A percentile compares a stretch with the other conserved stretches of the same genome.
Evolutionary conservation across 768 basidiomycete species (phyloP).

Genomic region (Filobasidium wieringae): DNA sequence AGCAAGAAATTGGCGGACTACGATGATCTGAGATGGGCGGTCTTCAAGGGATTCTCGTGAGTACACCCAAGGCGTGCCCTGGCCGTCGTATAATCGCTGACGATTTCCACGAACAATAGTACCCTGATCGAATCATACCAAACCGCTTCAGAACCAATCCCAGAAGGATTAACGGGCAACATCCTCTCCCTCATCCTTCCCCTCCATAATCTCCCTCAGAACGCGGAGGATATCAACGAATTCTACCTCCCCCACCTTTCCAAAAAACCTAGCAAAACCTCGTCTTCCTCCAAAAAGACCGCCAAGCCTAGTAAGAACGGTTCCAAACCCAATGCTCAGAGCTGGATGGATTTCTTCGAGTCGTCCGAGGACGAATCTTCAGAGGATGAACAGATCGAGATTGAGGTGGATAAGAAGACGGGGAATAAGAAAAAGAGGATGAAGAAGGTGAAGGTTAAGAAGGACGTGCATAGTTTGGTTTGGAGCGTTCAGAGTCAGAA

Average conservation of each 20-base stretch:
- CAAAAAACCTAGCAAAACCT: conserved; percentile 13
- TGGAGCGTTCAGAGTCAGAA: conserved; percentile 17
- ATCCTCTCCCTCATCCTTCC: conserved; percentile 26
- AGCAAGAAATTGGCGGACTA: conserved; percentile 33
- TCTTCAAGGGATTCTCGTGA: conserved; percentile 35
- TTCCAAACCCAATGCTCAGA: conserved; percentile 13
- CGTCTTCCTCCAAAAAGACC: conserved; percentile 1
- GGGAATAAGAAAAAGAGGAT: conserved; percentile 10
- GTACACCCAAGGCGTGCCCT: background rate
- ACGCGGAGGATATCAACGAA: conserved; percentile 31
- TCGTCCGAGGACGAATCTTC: conserved; percentile 17
- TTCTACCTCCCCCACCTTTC: conserved; percentile 30
- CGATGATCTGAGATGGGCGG: conserved; percentile 36
- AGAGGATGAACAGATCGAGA: conserved; percentile 7
- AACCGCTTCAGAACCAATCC: background rate
- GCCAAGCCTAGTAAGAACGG: background rate
- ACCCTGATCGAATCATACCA: background rate
- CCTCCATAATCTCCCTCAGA: conserved; percentile 31
- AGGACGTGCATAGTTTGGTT: conserved; percentile 13
- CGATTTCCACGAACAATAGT: too few relatives aligned
- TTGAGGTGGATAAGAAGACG: conserved; percentile 10
- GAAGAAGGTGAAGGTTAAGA: conserved; percentile 5
- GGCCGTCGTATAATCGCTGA: too few relatives aligned
- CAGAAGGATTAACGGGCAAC: conserved; percentile 1
- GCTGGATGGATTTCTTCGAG: conserved; percentile 37